These are phyloP conservation scores for Hemileia vastatrix DNA, from an alignment of 1,284 basidiomycete genomes.

Conservation along the genomic window DNA sequence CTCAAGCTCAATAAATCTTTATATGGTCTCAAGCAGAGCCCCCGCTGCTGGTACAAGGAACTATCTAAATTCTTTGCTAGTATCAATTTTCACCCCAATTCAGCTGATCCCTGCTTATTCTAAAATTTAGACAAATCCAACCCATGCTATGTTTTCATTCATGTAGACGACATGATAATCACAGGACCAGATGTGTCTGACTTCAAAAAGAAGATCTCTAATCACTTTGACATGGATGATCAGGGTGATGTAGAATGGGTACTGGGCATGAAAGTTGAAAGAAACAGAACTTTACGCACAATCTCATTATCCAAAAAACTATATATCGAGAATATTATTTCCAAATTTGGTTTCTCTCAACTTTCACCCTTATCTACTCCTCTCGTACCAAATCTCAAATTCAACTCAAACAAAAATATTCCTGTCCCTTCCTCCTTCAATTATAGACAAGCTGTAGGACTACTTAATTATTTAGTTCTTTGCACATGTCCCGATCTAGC, in stretches of 20 bases:
- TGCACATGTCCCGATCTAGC: constrained; percentile 1
- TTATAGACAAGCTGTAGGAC: neutral
- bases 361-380: no score
- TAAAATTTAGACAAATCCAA: neutral
- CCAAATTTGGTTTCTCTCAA: no score
- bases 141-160: neutral
- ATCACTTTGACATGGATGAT: neutral
- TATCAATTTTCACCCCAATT: neutral
- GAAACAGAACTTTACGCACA: no score
- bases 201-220: neutral
- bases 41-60: neutral
- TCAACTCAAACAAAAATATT: no score
- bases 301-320: neutral
- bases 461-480: constrained; percentile 1
- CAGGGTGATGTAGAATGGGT: neutral
- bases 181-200: neutral
- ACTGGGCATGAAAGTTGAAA: neutral
- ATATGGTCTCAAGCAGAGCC: constrained; percentile 1
- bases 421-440: no score
- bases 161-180: neutral
- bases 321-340: neutral
- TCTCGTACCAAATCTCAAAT: no score
- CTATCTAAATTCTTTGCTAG: neutral
- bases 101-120: constrained; percentile 3
- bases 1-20: constrained; percentile 2